Conservation (phyloP, 2,329 filamentous ascomycete genomes). For the Talaromyces verruculosus region DNA sequence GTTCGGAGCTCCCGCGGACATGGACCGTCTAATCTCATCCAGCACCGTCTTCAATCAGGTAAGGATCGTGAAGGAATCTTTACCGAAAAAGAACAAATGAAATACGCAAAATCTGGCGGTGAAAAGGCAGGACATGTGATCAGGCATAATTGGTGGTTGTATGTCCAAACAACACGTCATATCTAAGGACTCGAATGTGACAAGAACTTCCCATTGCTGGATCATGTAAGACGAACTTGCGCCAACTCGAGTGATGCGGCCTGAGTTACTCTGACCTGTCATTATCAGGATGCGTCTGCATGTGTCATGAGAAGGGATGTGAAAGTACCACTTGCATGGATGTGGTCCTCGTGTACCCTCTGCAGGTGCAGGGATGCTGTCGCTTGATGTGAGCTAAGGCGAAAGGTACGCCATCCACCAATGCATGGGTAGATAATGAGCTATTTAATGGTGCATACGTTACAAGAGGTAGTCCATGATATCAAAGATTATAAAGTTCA, state of each 20-base stretch:
- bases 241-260: not conserved
- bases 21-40: conserved; percentile 12
- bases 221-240: conserved; percentile 6
- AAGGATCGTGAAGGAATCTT: not conserved
- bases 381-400: conserved; percentile 3
- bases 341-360: not conserved
- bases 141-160: conserved; percentile 4
- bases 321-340: conserved; percentile 1
- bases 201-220: conserved; percentile 1
- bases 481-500: conserved; percentile 2
- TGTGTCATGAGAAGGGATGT: not conserved
- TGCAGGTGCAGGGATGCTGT: conserved; percentile 4
- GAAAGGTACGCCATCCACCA: not conserved
- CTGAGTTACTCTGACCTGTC: conserved; percentile 14
- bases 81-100: not conserved
- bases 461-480: not conserved
- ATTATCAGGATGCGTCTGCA: not conserved
- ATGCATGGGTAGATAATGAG: not conserved
- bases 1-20: conserved; percentile 1
- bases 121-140: conserved; percentile 4
- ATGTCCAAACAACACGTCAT: not conserved
- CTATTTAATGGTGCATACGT: not conserved
- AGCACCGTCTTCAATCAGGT: not conserved
- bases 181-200: not conserved
- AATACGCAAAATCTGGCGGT: conserved; percentile 3